Evolutionary conservation across 2,329 filamentous ascomycete genomes (phyloP), one percentile per base, ranked within the genome.

Genomic region (Microsporum ferrugineum): DNA sequence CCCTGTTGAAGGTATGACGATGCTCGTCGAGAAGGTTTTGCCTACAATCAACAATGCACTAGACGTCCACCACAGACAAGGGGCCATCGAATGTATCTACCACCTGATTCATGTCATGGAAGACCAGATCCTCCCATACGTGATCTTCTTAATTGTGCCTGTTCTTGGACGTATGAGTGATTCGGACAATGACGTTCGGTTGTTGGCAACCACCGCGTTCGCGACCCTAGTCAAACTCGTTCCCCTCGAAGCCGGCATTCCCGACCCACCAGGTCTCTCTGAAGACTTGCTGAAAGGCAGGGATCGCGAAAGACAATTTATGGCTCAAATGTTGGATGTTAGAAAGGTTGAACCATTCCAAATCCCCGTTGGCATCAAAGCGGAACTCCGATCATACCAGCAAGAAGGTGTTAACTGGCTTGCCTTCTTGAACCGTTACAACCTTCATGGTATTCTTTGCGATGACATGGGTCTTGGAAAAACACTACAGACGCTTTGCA

Each of bases 381-480:
- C 94, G 0, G 90, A 95, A 69, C 82, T 99, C 58, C 89, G 94
- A 65, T 95, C 91, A 0, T 99, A 99, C 71, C 95, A 99, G 73
- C 94, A 99, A 74, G 94, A 99, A 60, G 94, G 94, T 72, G 92
- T 99, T 71, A 99, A 99, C 71, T 99, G 94, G 94, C 84, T 99
- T 58, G 87, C 95, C 61, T 99, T 99, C 77, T 85, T 99, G 67
- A 99, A 99, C 73, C 91, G 91, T 62, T 99, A 97, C 72, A 92
- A 99, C 69, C 84, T 99, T 1, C 95, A 99, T 68, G 94, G 94
- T 57, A 96, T 99, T 73, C 88, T 99, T 63, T 99, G 94, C 71
- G 94, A 99, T 70, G 94, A 99, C 73, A 99, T 99, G 94, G 94
- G 94, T 70, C 87, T 99, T 33, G 94, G 94, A 57, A 99, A 99